Conservation (phyloP, 164 flowering plant species). For the Brasenia schreberi region DNA sequence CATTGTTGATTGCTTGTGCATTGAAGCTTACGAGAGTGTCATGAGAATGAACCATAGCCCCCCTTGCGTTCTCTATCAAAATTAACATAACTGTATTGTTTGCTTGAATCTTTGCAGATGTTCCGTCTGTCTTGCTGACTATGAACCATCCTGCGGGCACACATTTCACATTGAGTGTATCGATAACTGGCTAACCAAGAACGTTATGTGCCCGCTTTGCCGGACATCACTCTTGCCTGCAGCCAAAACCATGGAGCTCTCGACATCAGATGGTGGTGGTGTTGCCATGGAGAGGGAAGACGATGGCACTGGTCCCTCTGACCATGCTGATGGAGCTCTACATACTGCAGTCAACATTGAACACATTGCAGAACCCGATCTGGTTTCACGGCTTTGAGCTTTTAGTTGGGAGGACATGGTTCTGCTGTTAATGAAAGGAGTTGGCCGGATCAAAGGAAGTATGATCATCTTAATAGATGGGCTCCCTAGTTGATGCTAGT, state of each 20-base stretch:
- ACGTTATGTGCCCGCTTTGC: constrained; percentile 66
- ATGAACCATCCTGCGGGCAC: constrained; percentile 72
- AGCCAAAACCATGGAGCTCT: constrained; percentile 7
- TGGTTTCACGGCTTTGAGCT: no score
- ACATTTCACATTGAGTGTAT: constrained; percentile 78
- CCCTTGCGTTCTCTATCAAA: no score
- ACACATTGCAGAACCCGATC: constrained; percentile 5
- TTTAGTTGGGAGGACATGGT: no score
- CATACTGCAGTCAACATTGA: background rate
- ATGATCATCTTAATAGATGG: no score
- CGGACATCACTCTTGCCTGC: constrained; percentile 41
- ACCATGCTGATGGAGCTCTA: background rate
- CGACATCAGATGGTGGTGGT: background rate
- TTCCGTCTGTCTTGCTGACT: constrained; percentile 78
- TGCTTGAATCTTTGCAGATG: constrained; percentile 33
- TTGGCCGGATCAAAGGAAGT: no score
- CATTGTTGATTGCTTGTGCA: no score
- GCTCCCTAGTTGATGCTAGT: no score
- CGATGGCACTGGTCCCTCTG: background rate
- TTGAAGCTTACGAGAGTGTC: no score
- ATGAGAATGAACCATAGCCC: no score
- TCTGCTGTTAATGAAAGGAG: no score
- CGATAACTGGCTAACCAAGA: constrained; percentile 49
- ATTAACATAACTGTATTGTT: background rate
- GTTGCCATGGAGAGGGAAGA: background rate